Conservation (phyloP, 441 rosid genomes). For the Adansonia rubrostipa region DNA sequence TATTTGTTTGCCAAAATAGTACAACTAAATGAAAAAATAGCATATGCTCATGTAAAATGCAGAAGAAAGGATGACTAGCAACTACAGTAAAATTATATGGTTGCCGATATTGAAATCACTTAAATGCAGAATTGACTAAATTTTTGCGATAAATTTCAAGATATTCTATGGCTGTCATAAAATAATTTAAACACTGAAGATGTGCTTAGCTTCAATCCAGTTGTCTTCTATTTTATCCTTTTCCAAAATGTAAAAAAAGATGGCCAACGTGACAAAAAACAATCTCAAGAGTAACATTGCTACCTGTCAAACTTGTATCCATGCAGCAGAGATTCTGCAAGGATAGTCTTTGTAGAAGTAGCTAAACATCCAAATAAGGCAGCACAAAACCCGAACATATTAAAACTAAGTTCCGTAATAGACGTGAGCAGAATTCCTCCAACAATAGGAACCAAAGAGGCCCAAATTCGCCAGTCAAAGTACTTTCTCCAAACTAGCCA, state of each 20-base stretch:
- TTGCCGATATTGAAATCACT: background rate
- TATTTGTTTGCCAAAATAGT: background rate
- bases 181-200: too few relatives aligned
- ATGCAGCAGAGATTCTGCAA: constrained; percentile 94
- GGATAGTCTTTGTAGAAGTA: constrained; percentile 97
- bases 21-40: background rate
- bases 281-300: constrained; percentile 1
- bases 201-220: background rate
- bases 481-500: constrained; percentile 96
- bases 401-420: constrained; percentile 92
- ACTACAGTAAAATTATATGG: background rate
- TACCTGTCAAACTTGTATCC: constrained; percentile 99
- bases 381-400: constrained; percentile 52
- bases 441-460: constrained; percentile 88
- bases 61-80: background rate
- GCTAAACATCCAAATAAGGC: constrained; percentile 97
- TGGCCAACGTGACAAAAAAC: background rate
- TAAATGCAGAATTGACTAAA: background rate
- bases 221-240: background rate
- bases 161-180: background rate
- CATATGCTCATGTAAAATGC: background rate
- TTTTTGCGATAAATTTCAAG: background rate
- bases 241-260: background rate
- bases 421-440: constrained; percentile 98
- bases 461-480: constrained; percentile 98